Conservation (phyloP, 345 rosid genomes). For the Capsella bursapastoris region DNA sequence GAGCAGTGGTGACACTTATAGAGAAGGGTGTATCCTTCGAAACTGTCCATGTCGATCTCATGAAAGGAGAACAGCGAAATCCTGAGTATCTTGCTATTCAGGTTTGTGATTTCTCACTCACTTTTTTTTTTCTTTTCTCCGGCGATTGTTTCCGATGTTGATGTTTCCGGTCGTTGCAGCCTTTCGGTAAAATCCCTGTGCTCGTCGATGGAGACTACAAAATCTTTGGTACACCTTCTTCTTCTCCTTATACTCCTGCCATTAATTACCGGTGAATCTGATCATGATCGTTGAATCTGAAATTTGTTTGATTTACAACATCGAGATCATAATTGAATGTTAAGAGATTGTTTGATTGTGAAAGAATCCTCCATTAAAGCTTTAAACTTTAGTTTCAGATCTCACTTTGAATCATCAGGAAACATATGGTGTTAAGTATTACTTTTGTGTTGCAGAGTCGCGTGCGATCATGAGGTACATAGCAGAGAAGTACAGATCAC, state of each 20-base stretch:
- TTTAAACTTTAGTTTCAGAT: neutral
- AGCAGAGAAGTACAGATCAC: constrained; percentile 63
- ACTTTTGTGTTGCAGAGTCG: constrained; percentile 51
- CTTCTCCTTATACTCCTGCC: no score
- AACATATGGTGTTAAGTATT: no score
- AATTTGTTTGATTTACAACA: neutral
- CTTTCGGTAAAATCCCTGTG: constrained; percentile 69
- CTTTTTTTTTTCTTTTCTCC: neutral
- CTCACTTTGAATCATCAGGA: neutral
- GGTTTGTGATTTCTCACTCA: constrained; percentile 42
- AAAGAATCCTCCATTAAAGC: neutral
- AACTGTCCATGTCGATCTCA: constrained; percentile 57
- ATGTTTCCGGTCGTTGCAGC: constrained; percentile 46
- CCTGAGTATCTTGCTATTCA: constrained; percentile 64
- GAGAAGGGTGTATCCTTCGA: constrained; percentile 68
- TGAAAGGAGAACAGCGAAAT: constrained; percentile 61
- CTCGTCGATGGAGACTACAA: constrained; percentile 68
- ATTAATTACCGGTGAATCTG: neutral
- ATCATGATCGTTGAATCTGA: constrained; percentile 1
- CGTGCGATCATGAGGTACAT: constrained; percentile 70
- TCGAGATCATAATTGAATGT: neutral
- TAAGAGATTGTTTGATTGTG: neutral
- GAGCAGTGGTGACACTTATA: constrained; percentile 47
- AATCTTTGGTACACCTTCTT: constrained; percentile 35
- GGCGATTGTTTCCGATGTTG: neutral